Conservation (phyloP, 495 filamentous ascomycete genomes). For the Tirmania nivea region DNA sequence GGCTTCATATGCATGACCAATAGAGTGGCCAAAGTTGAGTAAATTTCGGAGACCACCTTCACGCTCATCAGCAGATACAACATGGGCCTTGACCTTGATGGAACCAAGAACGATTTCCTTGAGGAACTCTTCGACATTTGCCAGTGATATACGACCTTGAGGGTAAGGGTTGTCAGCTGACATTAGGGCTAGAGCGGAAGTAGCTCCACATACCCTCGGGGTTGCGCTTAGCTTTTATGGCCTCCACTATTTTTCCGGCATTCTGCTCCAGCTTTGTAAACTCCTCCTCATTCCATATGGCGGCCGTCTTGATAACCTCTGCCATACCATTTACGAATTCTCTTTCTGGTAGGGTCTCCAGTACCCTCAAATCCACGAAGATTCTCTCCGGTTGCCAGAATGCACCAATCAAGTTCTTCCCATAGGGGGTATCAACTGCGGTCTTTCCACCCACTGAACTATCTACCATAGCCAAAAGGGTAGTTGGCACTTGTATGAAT, state of each 20-base stretch:
- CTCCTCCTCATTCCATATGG: slow-evolving; percentile 78
- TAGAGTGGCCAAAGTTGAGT: slow-evolving; percentile 94
- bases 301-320: slow-evolving; percentile 94
- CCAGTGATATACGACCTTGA: slow-evolving; percentile 33
- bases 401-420: slow-evolving; percentile 87
- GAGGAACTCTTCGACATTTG: slow-evolving; percentile 48
- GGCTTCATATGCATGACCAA: slow-evolving; percentile 90
- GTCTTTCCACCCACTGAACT: slow-evolving; percentile 97
- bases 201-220: slow-evolving; percentile 11
- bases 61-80: slow-evolving; percentile 81
- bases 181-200: neutral
- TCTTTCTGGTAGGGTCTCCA: slow-evolving; percentile 72
- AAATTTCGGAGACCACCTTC: slow-evolving; percentile 89
- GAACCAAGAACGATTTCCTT: slow-evolving; percentile 78
- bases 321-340: slow-evolving; percentile 99
- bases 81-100: slow-evolving; percentile 72
- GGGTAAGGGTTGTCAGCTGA: slow-evolving; percentile 3
- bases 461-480: slow-evolving; percentile 90
- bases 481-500: slow-evolving; percentile 91
- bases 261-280: slow-evolving; percentile 70
- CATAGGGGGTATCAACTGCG: slow-evolving; percentile 87
- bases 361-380: slow-evolving; percentile 82
- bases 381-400: slow-evolving; percentile 92
- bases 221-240: slow-evolving; percentile 37
- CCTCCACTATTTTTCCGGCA: slow-evolving; percentile 48